Evolutionary conservation across 179 eudicot species (phyloP).

Genomic region (Beta macrorhiza): DNA sequence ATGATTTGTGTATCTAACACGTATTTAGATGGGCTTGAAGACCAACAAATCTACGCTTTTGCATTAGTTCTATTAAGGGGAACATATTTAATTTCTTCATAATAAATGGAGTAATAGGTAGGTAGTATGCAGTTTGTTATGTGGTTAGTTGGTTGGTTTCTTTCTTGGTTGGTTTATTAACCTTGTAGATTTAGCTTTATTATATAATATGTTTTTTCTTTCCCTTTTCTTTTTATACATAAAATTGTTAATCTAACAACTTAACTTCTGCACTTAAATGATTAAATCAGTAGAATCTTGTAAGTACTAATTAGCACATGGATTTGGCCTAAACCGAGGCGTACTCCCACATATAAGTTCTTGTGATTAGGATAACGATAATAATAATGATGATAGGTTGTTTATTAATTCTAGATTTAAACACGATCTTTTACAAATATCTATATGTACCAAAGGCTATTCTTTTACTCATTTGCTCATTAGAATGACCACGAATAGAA

Average conservation of each 20-base stretch:
- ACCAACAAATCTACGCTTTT: background rate
- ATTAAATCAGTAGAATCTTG: background rate
- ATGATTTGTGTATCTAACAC: constrained; percentile 14
- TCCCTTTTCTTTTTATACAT: background rate
- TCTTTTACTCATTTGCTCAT: too few relatives aligned
- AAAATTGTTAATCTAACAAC: too few relatives aligned
- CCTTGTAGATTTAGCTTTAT: background rate
- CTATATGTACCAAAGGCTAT: too few relatives aligned
- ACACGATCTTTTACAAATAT: background rate
- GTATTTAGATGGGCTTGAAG: background rate
- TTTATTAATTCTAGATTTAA: background rate
- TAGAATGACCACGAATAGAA: too few relatives aligned
- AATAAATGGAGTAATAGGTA: background rate
- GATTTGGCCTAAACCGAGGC: constrained; percentile 4
- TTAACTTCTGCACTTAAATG: background rate
- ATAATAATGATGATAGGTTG: background rate
- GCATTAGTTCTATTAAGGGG: too few relatives aligned
- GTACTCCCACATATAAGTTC: too few relatives aligned
- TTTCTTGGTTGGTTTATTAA: constrained; percentile 4
- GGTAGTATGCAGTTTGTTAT: background rate
- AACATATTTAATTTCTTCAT: background rate
- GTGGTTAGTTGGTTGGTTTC: constrained; percentile 6
- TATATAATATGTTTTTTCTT: background rate
- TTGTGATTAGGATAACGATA: too few relatives aligned
- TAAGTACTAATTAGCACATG: background rate